A percentile compares a stretch with the other conserved stretches of the same genome.
Evolutionary conservation across 2,329 filamentous ascomycete genomes (phyloP).

Genomic region (Colletotrichum falcatum): DNA sequence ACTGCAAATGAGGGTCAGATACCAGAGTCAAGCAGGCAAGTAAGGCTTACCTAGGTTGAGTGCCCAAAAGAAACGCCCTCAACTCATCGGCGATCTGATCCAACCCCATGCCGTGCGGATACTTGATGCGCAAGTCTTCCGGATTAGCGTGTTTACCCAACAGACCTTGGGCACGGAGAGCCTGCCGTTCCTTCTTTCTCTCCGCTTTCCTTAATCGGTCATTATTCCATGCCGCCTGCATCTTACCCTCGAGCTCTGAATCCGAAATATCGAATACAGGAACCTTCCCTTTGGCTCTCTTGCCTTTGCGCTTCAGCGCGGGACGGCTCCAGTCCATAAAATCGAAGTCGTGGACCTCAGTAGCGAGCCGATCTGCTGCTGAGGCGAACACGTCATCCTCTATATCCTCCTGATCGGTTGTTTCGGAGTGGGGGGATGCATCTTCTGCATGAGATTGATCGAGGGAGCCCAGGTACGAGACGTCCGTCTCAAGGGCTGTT

Average conservation of each 20-base stretch:
- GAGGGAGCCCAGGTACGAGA: conserved; percentile 6
- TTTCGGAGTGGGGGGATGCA: background rate
- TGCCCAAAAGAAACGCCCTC: conserved; percentile 73
- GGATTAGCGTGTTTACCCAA: conserved; percentile 69
- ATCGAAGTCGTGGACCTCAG: conserved; percentile 76
- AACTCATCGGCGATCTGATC: conserved; percentile 80
- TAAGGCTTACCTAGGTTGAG: conserved; percentile 43
- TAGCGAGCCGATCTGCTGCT: conserved; percentile 22
- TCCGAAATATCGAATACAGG: conserved; percentile 70
- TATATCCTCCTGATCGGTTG: conserved; percentile 3
- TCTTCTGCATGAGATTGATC: conserved; percentile 15
- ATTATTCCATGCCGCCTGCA: conserved; percentile 72
- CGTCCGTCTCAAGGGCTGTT: conserved; percentile 9
- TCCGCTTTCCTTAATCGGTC: conserved; percentile 79
- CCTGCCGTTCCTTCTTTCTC: conserved; percentile 77
- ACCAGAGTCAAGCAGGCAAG: background rate
- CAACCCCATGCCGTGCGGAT: conserved; percentile 77
- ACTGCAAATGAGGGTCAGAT: conserved; percentile 54
- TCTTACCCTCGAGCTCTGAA: conserved; percentile 71
- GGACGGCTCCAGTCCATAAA: conserved; percentile 85
- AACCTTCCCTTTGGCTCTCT: conserved; percentile 68
- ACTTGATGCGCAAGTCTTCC: conserved; percentile 75
- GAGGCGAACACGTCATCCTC: conserved; percentile 35
- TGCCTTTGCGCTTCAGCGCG: conserved; percentile 71
- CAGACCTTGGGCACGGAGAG: conserved; percentile 73